A percentile compares a stretch with the other conserved stretches of the same genome.
These are phyloP conservation scores for Amesomyces nigricolor DNA, from an alignment of 2,329 filamentous ascomycete species.

Conservation along the genomic window DNA sequence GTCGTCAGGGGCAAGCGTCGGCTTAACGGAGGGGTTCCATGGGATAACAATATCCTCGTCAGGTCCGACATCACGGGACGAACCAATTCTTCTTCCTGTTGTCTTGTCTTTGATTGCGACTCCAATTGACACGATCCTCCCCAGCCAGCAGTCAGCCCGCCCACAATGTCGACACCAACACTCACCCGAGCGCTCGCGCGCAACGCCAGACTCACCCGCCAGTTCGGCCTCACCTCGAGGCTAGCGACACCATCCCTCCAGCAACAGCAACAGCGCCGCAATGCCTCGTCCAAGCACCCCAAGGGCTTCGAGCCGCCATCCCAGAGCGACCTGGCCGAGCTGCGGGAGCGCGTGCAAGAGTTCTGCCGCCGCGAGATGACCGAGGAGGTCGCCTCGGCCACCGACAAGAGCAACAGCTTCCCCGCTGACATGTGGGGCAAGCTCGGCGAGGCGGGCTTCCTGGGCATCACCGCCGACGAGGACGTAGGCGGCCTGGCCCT, in stretches of 20 bases:
- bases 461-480: constrained; percentile 91
- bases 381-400: constrained; percentile 71
- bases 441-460: constrained; percentile 81
- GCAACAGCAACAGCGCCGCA: constrained; percentile 28
- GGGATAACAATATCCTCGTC: neutral
- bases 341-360: constrained; percentile 79
- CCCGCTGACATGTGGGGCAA: constrained; percentile 90
- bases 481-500: constrained; percentile 83
- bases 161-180: constrained; percentile 38
- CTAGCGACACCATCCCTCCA: constrained; percentile 27
- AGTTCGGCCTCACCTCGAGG: constrained; percentile 27
- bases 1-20: constrained; percentile 13
- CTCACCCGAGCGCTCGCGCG: constrained; percentile 31
- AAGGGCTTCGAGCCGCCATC: constrained; percentile 63
- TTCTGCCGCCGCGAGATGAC: constrained; percentile 85
- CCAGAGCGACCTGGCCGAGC: constrained; percentile 67
- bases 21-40: constrained; percentile 8
- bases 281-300: constrained; percentile 58
- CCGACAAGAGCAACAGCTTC: constrained; percentile 85
- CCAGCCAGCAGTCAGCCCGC: neutral
- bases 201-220: constrained; percentile 16
- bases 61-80: neutral
- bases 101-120: neutral
- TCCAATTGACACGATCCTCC: neutral
- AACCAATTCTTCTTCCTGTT: neutral